Percentiles rank a stretch among this genome's conserved stretches.
Conservation (phyloP, 441 rosid species). For the Adansonia madagascariensis region DNA sequence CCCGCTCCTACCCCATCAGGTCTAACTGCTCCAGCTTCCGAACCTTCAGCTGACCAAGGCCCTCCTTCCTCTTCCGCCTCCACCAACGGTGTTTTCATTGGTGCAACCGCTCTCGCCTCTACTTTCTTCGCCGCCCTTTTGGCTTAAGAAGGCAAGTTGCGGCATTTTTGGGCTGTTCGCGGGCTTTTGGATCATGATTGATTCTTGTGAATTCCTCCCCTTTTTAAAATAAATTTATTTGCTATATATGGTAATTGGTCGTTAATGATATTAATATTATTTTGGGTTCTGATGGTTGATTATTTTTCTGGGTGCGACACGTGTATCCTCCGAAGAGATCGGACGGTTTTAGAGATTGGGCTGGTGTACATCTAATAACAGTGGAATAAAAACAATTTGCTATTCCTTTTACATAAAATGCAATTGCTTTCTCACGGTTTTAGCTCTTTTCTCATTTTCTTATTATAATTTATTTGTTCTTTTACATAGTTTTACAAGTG, state of each 20-base stretch:
- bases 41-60: conserved; percentile 31
- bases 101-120: conserved; percentile 61
- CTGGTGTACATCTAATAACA: conserved; percentile 39
- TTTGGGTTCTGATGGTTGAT: conserved; percentile 23
- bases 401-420: conserved; percentile 34
- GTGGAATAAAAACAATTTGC: conserved; percentile 32
- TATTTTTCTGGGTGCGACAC: too few relatives aligned
- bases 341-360: background rate
- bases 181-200: conserved; percentile 12
- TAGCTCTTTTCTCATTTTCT: background rate
- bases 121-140: conserved; percentile 59
- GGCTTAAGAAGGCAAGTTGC: conserved; percentile 40
- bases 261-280: conserved; percentile 16
- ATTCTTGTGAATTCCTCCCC: too few relatives aligned
- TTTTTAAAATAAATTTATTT: conserved; percentile 21
- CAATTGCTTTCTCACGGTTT: background rate
- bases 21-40: conserved; percentile 27
- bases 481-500: background rate
- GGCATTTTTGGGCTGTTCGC: too few relatives aligned
- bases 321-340: too few relatives aligned
- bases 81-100: conserved; percentile 49
- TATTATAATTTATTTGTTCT: background rate
- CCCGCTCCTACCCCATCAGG: conserved; percentile 39
- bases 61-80: conserved; percentile 34
- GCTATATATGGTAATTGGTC: conserved; percentile 8